Evolutionary conservation across 192 early-diverging fungal genomes (phyloP).

Genomic region (Podila epicladia): DNA sequence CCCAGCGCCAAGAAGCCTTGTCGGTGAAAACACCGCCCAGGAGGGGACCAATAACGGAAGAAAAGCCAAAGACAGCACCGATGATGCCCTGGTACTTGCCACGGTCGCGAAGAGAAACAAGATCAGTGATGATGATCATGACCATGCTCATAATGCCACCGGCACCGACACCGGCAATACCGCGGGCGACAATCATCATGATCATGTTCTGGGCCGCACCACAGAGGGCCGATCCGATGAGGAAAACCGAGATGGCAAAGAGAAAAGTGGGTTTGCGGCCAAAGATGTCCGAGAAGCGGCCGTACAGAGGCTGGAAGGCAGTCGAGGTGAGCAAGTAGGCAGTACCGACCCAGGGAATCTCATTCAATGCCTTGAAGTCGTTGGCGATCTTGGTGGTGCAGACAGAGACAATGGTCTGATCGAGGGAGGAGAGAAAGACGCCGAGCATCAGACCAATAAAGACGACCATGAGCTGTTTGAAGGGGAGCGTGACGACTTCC

Average conservation of each 20-base stretch:
- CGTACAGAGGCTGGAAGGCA: conserved; percentile 78
- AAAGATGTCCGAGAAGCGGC: conserved; percentile 80
- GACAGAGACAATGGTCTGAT: conserved; percentile 84
- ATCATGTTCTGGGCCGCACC: conserved; percentile 61
- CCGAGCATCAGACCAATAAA: conserved; percentile 56
- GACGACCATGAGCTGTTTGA: conserved; percentile 47
- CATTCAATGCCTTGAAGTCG: conserved; percentile 67
- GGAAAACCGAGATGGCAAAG: conserved; percentile 70
- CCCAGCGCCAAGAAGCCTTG: conserved; percentile 65
- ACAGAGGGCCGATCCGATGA: conserved; percentile 73
- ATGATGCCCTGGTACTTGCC: conserved; percentile 76
- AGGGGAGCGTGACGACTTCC: conserved; percentile 21
- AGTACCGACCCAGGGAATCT: conserved; percentile 70
- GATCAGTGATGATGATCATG: conserved; percentile 76
- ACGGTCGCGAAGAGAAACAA: conserved; percentile 69
- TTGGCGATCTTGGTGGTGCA: conserved; percentile 70
- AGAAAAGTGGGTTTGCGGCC: conserved; percentile 75
- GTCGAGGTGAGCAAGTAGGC: conserved; percentile 75
- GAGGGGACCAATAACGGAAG: conserved; percentile 62
- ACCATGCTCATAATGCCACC: conserved; percentile 67
- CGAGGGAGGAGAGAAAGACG: conserved; percentile 72
- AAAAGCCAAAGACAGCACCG: conserved; percentile 60
- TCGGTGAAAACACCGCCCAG: conserved; percentile 61
- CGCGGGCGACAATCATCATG: conserved; percentile 75
- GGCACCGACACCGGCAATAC: conserved; percentile 78